Conservation (phyloP, 768 basidiomycete genomes). For the Hygrophoropsis aurantiaca region DNA sequence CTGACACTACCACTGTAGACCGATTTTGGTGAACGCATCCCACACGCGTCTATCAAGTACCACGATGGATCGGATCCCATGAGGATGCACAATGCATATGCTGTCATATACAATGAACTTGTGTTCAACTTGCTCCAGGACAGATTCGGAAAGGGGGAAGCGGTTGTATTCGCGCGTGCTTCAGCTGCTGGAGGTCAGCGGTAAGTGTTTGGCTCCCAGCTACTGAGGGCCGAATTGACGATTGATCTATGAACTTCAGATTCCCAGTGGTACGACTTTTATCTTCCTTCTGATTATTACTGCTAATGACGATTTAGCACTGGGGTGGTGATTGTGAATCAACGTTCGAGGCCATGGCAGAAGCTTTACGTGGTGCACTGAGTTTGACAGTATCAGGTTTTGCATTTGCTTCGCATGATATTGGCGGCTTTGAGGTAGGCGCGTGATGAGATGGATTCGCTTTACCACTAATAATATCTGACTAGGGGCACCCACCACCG, state of each 20-base stretch:
- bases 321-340: constrained; percentile 80
- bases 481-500: constrained; percentile 61
- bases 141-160: constrained; percentile 61
- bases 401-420: constrained; percentile 72
- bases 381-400: constrained; percentile 69
- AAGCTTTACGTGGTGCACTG: constrained; percentile 66
- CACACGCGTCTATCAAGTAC: constrained; percentile 60
- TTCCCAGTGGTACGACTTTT: constrained; percentile 32
- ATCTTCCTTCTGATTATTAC: not conserved
- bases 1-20: constrained; percentile 40
- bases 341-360: constrained; percentile 77
- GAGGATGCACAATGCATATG: constrained; percentile 72
- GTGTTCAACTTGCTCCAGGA: constrained; percentile 63
- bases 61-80: constrained; percentile 68
- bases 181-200: constrained; percentile 71
- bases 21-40: constrained; percentile 78
- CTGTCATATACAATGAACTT: constrained; percentile 67
- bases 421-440: constrained; percentile 71
- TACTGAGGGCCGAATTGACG: not conserved
- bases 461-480: not conserved
- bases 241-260: constrained; percentile 4
- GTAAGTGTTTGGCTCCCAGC: constrained; percentile 22
- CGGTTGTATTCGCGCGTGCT: constrained; percentile 68
- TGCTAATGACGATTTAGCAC: constrained; percentile 39
- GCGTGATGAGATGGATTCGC: not conserved